These are phyloP conservation scores for Wallemia ichthyophaga DNA, from an alignment of 1,284 basidiomycete species.

Conservation along the genomic window DNA sequence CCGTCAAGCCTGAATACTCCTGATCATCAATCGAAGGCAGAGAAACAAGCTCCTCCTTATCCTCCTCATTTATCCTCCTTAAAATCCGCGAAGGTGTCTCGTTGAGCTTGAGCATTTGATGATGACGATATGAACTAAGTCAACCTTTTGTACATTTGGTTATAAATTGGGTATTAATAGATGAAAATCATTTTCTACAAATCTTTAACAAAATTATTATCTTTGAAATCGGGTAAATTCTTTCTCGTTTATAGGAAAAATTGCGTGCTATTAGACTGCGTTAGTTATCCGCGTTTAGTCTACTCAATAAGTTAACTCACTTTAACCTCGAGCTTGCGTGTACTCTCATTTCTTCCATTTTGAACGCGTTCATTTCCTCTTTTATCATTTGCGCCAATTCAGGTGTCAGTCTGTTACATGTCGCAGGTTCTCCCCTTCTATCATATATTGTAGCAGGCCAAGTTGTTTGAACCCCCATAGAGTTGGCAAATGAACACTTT, in stretches of 20 bases:
- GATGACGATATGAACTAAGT: background rate
- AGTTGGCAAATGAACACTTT: conserved; percentile 57
- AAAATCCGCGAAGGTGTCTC: background rate
- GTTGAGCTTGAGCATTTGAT: background rate
- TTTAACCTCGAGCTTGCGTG: conserved; percentile 21
- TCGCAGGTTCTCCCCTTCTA: conserved; percentile 74
- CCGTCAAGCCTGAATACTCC: background rate
- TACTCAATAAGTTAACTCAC: background rate
- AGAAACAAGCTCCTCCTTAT: background rate
- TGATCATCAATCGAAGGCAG: background rate
- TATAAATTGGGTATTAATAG: background rate
- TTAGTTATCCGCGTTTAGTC: too few relatives aligned
- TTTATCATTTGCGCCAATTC: conserved; percentile 81
- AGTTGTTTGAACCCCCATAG: conserved; percentile 79
- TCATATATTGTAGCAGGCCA: conserved; percentile 77
- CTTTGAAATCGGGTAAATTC: background rate
- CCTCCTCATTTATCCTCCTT: background rate
- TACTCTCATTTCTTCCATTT: conserved; percentile 96
- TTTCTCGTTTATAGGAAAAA: conserved; percentile 1
- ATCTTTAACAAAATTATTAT: background rate
- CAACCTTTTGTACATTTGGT: background rate
- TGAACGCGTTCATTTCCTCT: conserved; percentile 81
- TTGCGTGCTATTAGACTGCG: background rate
- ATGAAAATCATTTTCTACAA: background rate
- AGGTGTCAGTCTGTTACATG: conserved; percentile 83